phyloP scores from a whole-genome alignment of 192 early-diverging fungal species.

The Helicostylum pulchrum region DNA sequence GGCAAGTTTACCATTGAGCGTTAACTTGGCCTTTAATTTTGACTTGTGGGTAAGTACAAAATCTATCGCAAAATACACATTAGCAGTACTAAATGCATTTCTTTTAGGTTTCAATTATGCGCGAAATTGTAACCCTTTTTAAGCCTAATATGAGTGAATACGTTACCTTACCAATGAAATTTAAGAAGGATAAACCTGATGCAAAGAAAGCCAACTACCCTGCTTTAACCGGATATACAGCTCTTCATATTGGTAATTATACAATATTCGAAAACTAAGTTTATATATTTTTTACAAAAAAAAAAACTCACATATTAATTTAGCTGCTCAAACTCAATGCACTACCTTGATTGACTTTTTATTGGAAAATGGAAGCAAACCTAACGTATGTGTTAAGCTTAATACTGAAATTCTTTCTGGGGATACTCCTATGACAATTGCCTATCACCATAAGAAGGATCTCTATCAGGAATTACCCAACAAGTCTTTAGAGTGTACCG shows the following conservation, averaged over 20 bases:
- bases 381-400: conserved; percentile 9
- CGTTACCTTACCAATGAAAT: conserved; percentile 22
- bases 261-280: background rate
- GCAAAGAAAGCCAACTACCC: conserved; percentile 21
- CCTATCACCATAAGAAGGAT: conserved; percentile 5
- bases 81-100: background rate
- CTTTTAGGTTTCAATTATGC: conserved; percentile 14
- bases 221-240: conserved; percentile 18
- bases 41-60: conserved; percentile 15
- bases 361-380: conserved; percentile 20
- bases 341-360: conserved; percentile 23
- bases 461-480: conserved; percentile 1
- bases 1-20: background rate
- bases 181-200: conserved; percentile 26
- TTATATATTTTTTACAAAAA: background rate
- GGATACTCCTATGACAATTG: conserved; percentile 17
- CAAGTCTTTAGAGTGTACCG: background rate
- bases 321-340: conserved; percentile 26
- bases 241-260: conserved; percentile 30
- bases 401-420: background rate
- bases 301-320: background rate
- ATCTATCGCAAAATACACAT: background rate
- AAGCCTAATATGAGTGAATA: conserved; percentile 19
- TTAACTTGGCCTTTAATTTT: conserved; percentile 15
- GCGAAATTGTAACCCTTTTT: conserved; percentile 5